A percentile compares a stretch with the other conserved stretches of the same genome.
These are phyloP conservation scores for Agroathelia rolfsii DNA, from an alignment of 1,284 basidiomycete species.

Conservation along the genomic window DNA sequence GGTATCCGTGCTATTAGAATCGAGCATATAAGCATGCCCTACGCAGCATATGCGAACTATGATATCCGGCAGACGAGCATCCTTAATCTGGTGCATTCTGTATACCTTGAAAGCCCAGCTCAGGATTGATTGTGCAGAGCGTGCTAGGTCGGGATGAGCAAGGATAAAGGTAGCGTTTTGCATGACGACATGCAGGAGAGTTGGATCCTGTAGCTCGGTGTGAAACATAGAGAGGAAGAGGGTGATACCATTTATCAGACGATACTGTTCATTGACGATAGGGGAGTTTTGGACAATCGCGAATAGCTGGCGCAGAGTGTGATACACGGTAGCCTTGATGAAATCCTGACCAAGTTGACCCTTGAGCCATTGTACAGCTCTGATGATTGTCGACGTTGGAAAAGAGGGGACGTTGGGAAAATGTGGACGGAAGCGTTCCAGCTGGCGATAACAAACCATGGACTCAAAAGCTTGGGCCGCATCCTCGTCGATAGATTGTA, in stretches of 20 bases:
- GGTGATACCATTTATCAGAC: slow-evolving; percentile 65
- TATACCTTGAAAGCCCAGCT: slow-evolving; percentile 64
- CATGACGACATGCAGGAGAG: slow-evolving; percentile 57
- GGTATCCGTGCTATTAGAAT: slow-evolving; percentile 20
- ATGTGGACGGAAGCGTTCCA: slow-evolving; percentile 41
- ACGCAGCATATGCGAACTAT: slow-evolving; percentile 54
- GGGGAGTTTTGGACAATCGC: slow-evolving; percentile 55
- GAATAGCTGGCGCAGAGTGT: slow-evolving; percentile 69
- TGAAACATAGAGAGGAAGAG: slow-evolving; percentile 59
- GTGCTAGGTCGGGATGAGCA: slow-evolving; percentile 56
- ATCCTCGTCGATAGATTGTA: slow-evolving; percentile 26
- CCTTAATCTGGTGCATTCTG: slow-evolving; percentile 25
- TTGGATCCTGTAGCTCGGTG: slow-evolving; percentile 44
- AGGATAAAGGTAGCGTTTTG: slow-evolving; percentile 62
- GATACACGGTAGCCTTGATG: slow-evolving; percentile 53
- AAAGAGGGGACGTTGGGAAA: slow-evolving; percentile 54
- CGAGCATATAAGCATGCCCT: slow-evolving; percentile 47
- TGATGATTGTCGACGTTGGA: slow-evolving; percentile 36
- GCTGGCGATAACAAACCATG: slow-evolving; percentile 40
- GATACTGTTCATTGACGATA: slow-evolving; percentile 82
- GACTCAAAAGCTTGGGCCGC: slow-evolving; percentile 33
- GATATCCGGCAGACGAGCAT: slow-evolving; percentile 50
- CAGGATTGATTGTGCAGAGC: slow-evolving; percentile 64
- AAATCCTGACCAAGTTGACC: slow-evolving; percentile 28
- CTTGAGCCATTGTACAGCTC: slow-evolving; percentile 50